phyloP scores from a whole-genome alignment of 345 rosid species.

The thale cress (Arabidopsis thaliana) region DNA sequence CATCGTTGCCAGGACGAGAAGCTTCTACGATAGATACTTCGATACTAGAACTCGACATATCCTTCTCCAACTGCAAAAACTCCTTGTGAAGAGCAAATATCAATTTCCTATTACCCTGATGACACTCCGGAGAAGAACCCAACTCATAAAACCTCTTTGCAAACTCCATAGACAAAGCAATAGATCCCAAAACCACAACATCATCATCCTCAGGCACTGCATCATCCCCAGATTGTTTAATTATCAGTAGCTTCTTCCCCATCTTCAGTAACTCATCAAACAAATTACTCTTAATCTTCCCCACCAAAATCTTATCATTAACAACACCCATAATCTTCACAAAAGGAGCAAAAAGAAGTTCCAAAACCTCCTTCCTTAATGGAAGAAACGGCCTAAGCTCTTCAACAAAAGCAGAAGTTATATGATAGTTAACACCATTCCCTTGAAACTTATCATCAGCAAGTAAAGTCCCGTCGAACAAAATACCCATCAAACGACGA shows the following conservation, averaged over 20 bases:
- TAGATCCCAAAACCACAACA: constrained; percentile 60
- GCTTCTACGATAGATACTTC: constrained; percentile 53
- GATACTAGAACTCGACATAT: constrained; percentile 50
- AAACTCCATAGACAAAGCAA: constrained; percentile 62
- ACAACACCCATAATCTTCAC: constrained; percentile 58
- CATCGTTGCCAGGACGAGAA: constrained; percentile 42
- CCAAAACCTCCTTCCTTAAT: constrained; percentile 53
- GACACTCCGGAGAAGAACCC: constrained; percentile 75
- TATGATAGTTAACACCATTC: constrained; percentile 83
- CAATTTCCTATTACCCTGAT: constrained; percentile 86
- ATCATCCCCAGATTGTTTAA: constrained; percentile 51
- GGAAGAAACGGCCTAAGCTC: constrained; percentile 80
- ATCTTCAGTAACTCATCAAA: constrained; percentile 63
- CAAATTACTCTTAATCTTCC: constrained; percentile 74
- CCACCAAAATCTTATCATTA: constrained; percentile 67
- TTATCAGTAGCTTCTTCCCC: constrained; percentile 65
- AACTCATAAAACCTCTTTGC: constrained; percentile 68
- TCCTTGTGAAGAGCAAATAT: constrained; percentile 66
- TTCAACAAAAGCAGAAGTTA: constrained; percentile 73
- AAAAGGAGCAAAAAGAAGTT: constrained; percentile 57
- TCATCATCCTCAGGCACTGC: constrained; percentile 56
- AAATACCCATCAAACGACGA: constrained; percentile 50
- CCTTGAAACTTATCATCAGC: constrained; percentile 66
- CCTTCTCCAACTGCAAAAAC: constrained; percentile 82
- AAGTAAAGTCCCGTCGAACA: constrained; percentile 58